Conservation (phyloP, 257 asterid genomes). For the Solanum dulcamara region DNA sequence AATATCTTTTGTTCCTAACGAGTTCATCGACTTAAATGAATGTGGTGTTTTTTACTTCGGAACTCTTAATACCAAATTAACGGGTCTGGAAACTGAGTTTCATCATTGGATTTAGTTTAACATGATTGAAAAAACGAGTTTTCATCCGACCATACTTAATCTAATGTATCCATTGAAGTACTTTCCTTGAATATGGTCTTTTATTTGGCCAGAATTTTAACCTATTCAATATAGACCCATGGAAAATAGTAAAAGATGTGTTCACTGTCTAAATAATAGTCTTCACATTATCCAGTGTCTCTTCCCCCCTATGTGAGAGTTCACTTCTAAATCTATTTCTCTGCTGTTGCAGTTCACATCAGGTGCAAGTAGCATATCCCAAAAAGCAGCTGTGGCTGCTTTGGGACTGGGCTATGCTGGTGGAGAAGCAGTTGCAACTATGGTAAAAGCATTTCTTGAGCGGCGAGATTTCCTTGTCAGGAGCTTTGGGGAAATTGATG, state of each 20-base stretch:
- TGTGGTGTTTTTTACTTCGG: not conserved
- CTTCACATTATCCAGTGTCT: not conserved
- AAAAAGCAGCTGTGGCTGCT: conserved; percentile 88
- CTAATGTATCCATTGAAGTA: not conserved
- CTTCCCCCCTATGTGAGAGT: not conserved
- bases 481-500: conserved; percentile 66
- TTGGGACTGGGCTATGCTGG: conserved; percentile 94
- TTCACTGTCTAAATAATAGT: not conserved
- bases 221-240: not conserved
- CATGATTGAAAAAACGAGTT: not conserved
- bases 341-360: conserved; percentile 58
- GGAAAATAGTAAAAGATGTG: not conserved
- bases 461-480: conserved; percentile 77
- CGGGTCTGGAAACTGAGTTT: not conserved
- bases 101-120: not conserved
- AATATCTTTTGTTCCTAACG: not conserved
- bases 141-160: not conserved
- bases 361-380: conserved; percentile 97
- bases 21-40: not conserved
- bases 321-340: not conserved
- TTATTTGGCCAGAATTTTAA: not conserved
- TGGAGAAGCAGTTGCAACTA: conserved; percentile 67
- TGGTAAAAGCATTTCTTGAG: conserved; percentile 88
- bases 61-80: not conserved
- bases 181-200: not conserved